phyloP scores from a whole-genome alignment of 768 basidiomycete genomes.

The Wakefieldia striispora region DNA sequence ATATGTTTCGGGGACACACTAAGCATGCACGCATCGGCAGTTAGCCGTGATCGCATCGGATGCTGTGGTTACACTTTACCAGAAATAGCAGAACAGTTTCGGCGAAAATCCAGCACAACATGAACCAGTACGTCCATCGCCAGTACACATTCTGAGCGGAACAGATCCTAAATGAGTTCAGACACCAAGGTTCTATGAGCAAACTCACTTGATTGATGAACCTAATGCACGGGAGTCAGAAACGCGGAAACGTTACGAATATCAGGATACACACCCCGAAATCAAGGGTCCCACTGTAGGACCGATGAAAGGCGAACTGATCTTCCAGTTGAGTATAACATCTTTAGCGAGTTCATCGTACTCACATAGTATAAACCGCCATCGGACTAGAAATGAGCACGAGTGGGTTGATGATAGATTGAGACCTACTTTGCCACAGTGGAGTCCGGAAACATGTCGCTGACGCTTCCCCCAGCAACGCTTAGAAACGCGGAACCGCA shows the following conservation, averaged over 20 bases:
- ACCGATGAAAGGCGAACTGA: constrained; percentile 51
- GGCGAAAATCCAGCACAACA: constrained; percentile 65
- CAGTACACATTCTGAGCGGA: constrained; percentile 48
- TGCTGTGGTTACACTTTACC: constrained; percentile 33
- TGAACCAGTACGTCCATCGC: constrained; percentile 77
- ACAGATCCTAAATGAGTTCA: constrained; percentile 1
- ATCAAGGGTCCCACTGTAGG: constrained; percentile 56
- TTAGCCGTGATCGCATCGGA: neutral
- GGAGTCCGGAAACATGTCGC: constrained; percentile 53
- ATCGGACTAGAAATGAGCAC: constrained; percentile 43
- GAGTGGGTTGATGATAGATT: neutral
- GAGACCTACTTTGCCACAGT: constrained; percentile 56
- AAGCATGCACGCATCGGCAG: neutral
- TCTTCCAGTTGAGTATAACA: neutral
- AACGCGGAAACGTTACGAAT: too few relatives aligned
- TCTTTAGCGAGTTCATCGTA: neutral
- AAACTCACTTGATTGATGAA: constrained; percentile 65
- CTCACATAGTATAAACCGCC: constrained; percentile 49
- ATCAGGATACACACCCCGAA: constrained; percentile 45
- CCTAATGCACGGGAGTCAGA: constrained; percentile 25
- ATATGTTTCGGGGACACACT: constrained; percentile 76
- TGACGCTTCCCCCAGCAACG: constrained; percentile 60
- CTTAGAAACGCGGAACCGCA: constrained; percentile 57
- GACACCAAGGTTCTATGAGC: neutral
- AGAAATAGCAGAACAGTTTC: constrained; percentile 51